phyloP scores from a whole-genome alignment of 257 asterid species.

The Jasminum sambac region DNA sequence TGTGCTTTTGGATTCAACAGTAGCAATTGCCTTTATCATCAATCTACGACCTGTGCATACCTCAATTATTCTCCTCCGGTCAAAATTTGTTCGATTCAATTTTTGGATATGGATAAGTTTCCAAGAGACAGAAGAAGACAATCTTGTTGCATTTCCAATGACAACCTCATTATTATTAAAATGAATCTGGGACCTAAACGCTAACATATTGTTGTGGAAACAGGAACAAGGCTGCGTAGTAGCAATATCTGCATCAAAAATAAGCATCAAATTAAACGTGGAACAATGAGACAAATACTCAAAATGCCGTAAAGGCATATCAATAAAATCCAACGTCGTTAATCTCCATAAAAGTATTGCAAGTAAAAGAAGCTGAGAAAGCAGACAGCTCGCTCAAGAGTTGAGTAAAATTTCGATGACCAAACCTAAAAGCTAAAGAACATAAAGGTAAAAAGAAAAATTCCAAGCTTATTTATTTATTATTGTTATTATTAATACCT shows the following conservation, averaged over 20 bases:
- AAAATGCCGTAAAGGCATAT: background rate
- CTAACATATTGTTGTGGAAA: conserved; percentile 48
- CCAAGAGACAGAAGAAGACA: conserved; percentile 42
- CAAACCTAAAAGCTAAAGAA: background rate
- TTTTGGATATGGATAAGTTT: conserved; percentile 33
- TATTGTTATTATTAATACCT: conserved; percentile 43
- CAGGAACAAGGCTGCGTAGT: conserved; percentile 74
- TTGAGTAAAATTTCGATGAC: background rate
- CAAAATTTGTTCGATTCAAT: conserved; percentile 31
- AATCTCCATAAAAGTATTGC: no score
- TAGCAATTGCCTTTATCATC: conserved; percentile 65
- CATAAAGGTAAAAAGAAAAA: background rate
- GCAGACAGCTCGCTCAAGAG: background rate
- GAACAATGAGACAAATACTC: background rate
- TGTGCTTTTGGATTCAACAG: conserved; percentile 51
- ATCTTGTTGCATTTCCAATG: conserved; percentile 46
- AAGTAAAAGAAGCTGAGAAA: background rate
- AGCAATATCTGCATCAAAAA: conserved; percentile 73
- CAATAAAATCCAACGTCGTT: no score
- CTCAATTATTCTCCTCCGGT: conserved; percentile 36
- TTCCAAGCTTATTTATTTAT: background rate
- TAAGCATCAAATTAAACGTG: conserved; percentile 13
- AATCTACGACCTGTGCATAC: conserved; percentile 42
- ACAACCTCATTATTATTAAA: conserved; percentile 35
- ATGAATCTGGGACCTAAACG: conserved; percentile 46